Base-by-base conservation (phyloP, 1,284 basidiomycete species). In the Phellinidium pouzarii region DNA sequence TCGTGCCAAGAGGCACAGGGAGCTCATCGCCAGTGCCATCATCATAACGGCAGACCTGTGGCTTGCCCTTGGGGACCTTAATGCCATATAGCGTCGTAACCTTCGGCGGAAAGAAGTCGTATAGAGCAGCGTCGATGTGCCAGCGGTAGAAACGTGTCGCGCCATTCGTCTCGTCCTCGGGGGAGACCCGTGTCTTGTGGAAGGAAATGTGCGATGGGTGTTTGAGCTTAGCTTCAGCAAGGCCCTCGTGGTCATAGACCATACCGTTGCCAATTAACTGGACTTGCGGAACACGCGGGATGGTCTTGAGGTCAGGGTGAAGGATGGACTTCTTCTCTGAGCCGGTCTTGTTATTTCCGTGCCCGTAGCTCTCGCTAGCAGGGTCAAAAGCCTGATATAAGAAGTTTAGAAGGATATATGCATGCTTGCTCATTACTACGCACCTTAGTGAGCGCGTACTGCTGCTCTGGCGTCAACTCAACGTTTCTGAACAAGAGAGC, bases 51-150 rank as follows among this genome's bases (percentile, higher is more conserved):
- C 84, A 79, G 1, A 74, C 74, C 73, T 94, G 92, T 17, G 59
- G 63, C 2, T 71, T 64, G 1, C 91, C 92, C 27, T 74, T 59
- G 0, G 93, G 93, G 0, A 94, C 84, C 1, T 65, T 73, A 53
- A 94, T 72, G 0, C 83, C 91, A 60, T 94, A 92, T 6, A 96
- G 79, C 0, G 92, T 91, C 2, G 94, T 96, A 38, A 92, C 92
- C 60, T 79, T 84, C 2, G 93, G 93, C n/a, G 90, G 90, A 20
- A 80, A 79, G 22, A 92, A 78, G 57, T 89, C 83, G 67, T 95
- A 96, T 23, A 95, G 70, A 0, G 93, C 93, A 1, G 93, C 93
- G 62, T 96, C 93, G 66, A 95, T 94, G 69, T 95, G 92, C 91
- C 91, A 93, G 50, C 91, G 77, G 66, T 93, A 94, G 75, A 91